phyloP scores from a whole-genome alignment of 257 asterid genomes.

The Lavandula angustifolia region DNA sequence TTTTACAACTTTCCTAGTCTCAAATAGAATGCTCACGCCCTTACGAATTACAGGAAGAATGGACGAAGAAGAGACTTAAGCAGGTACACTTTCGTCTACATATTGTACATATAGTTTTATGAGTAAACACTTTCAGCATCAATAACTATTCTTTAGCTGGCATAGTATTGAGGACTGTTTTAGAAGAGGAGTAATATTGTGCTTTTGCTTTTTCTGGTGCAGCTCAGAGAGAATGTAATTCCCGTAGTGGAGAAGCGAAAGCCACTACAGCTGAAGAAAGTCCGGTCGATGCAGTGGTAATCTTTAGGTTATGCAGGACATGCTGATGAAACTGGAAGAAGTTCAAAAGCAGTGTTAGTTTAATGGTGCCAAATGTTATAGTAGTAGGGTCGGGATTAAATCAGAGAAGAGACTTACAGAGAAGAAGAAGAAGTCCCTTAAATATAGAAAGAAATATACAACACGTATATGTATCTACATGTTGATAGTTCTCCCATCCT shows the following conservation, averaged over 20 bases:
- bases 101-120: not conserved
- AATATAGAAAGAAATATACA: conserved; percentile 11
- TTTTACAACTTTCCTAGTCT: conserved; percentile 28
- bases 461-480: not conserved
- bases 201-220: conserved; percentile 26
- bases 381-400: conserved; percentile 21
- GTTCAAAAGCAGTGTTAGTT: conserved; percentile 29
- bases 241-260: conserved; percentile 73
- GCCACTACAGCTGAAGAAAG: conserved; percentile 57
- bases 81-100: conserved; percentile 52
- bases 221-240: conserved; percentile 82
- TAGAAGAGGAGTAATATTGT: not conserved
- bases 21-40: conserved; percentile 27
- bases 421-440: not conserved
- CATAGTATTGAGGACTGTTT: not conserved
- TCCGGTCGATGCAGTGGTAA: conserved; percentile 58
- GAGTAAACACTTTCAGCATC: not conserved
- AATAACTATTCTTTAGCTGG: not conserved
- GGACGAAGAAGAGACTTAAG: conserved; percentile 60
- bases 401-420: conserved; percentile 1
- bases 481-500: too few species aligned
- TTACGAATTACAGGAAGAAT: conserved; percentile 63
- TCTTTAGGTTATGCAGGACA: conserved; percentile 5
- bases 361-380: conserved; percentile 9
- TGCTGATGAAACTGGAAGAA: conserved; percentile 26